Evolutionary conservation across 2,329 filamentous ascomycete species (phyloP).

Genomic region (Aureobasidium sp.): DNA sequence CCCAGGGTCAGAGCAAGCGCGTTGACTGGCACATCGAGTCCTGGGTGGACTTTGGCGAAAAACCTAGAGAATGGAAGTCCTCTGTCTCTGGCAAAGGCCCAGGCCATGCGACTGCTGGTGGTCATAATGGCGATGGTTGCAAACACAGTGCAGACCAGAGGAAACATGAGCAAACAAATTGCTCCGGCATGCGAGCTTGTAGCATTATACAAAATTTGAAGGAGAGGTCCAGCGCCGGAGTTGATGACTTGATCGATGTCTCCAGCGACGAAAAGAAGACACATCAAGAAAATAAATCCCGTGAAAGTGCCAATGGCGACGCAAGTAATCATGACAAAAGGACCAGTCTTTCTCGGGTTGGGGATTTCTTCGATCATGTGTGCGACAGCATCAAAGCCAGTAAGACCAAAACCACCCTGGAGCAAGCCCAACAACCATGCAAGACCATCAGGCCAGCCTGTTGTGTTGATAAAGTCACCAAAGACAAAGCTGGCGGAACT

Average conservation of each 20-base stretch:
- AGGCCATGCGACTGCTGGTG: constrained; percentile 29
- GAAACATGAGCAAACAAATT: constrained; percentile 28
- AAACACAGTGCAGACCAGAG: constrained; percentile 26
- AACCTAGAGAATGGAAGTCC: constrained; percentile 26
- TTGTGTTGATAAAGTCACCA: constrained; percentile 53
- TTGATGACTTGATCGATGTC: constrained; percentile 23
- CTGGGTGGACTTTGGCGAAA: constrained; percentile 27
- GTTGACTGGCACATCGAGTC: constrained; percentile 27
- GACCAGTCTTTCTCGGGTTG: constrained; percentile 25
- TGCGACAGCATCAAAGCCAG: constrained; percentile 44
- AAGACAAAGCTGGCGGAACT: constrained; percentile 59
- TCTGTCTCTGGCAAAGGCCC: constrained; percentile 28
- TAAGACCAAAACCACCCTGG: constrained; percentile 27
- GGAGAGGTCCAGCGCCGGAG: constrained; percentile 24
- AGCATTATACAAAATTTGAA: constrained; percentile 26
- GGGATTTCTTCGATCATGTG: constrained; percentile 40
- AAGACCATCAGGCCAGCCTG: constrained; percentile 30
- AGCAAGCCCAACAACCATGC: constrained; percentile 36
- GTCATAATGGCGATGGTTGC: constrained; percentile 28
- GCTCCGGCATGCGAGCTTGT: constrained; percentile 26
- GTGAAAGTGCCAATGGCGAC: constrained; percentile 27
- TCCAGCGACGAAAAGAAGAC: constrained; percentile 29
- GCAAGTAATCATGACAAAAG: constrained; percentile 29
- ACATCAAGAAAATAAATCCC: constrained; percentile 28
- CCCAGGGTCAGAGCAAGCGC: constrained; percentile 23